phyloP scores from a whole-genome alignment of 1,139 yeast species.

The Geotrichum armillariae region DNA sequence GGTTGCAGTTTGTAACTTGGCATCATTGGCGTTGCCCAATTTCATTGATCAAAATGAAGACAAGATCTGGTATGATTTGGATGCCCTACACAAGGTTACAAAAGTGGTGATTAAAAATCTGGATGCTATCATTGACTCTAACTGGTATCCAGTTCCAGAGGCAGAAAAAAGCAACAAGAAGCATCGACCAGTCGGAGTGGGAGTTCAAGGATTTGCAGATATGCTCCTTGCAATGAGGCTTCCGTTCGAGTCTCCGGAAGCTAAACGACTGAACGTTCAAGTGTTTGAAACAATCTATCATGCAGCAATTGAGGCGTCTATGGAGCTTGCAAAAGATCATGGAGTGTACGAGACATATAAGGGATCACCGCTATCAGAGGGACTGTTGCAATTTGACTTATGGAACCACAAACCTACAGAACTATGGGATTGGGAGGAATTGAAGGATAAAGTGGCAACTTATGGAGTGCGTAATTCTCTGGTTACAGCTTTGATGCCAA shows the following conservation, averaged over 20 bases:
- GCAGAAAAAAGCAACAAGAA: constrained; percentile 61
- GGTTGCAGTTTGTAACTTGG: constrained; percentile 81
- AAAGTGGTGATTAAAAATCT: constrained; percentile 65
- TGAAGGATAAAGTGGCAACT: constrained; percentile 51
- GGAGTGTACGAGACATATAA: constrained; percentile 62
- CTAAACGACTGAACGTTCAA: constrained; percentile 59
- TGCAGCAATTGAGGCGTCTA: constrained; percentile 71
- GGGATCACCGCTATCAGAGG: constrained; percentile 74
- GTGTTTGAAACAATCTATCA: constrained; percentile 83
- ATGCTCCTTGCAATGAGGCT: constrained; percentile 60
- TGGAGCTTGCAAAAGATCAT: constrained; percentile 56
- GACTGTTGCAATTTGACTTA: constrained; percentile 66
- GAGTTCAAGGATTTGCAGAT: constrained; percentile 82
- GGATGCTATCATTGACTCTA: constrained; percentile 66
- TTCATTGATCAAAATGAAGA: constrained; percentile 46
- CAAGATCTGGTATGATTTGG: constrained; percentile 52
- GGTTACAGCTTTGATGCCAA: constrained; percentile 82
- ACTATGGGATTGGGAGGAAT: constrained; percentile 61
- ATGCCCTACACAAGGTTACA: constrained; percentile 58
- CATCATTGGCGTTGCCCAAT: constrained; percentile 73
- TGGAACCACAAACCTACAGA: constrained; percentile 65
- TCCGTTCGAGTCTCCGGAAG: constrained; percentile 66
- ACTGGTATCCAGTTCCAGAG: constrained; percentile 63
- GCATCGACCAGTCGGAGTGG: constrained; percentile 75
- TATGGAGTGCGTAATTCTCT: constrained; percentile 72